Base-by-base conservation (phyloP, 805 yeast species). In the Candida pini region DNA sequence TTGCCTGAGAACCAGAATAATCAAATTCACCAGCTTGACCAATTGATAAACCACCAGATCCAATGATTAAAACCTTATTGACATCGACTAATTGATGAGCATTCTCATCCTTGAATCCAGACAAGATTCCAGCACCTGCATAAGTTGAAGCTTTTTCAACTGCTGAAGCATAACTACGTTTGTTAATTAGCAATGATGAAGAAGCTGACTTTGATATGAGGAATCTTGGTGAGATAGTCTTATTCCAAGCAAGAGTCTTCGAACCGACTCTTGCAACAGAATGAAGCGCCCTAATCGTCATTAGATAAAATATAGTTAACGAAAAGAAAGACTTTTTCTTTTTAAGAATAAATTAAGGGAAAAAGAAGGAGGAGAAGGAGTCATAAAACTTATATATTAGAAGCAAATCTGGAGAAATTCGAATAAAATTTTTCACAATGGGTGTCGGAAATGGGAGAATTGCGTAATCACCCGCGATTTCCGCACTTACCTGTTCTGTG, bases 11-110 rank as follows among this genome's bases (percentile, higher is more conserved):
- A 38, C 97, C 96, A 36, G 95, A 82, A 62, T 90, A 90, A 64
- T 90, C 97, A 53, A 90, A 90, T 66, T 90, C 97, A 53, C 97
- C 97, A 34, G 97, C 97, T 66, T 90, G 97, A 41, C 97, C 97
- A 59, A 90, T 90, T 35, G 96, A 84, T 37, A 90, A 70, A 34
- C 97, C 98, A 54, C 98, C 98, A 6, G 97, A 90, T 9, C 98
- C 98, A 56, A 90, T 84, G 35, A 90, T 85, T 38, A 90, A 72
- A 6, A 92, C 97, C 53, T 84, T 84, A 43, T 78, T 67, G 20
- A 87, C 96, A 42, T 87, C 94, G 28, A 86, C 96, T 34, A 87
- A 66, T 40, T 74, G 65, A 36, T 74, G 76, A 29, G 77, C 75
- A 44, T 78, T 68, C 42, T 78, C 81, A 47, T 73, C 81, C 17